Evolutionary conservation across 495 filamentous ascomycete species (phyloP).

Genomic region (Aspergillus wentii): DNA sequence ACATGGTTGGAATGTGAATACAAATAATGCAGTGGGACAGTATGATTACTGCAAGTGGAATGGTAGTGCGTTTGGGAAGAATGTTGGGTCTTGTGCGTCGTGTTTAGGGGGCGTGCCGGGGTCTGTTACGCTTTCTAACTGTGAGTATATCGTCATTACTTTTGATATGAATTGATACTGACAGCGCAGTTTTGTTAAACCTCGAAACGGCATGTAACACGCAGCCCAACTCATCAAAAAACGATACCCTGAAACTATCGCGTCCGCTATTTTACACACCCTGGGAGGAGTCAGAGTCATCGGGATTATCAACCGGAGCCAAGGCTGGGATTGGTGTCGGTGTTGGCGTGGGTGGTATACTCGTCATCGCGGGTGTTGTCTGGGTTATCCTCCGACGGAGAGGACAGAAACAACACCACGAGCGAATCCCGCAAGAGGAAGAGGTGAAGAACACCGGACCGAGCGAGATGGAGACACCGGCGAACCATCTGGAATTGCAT

Average conservation of each 20-base stretch:
- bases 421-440: too few species aligned
- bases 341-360: neutral
- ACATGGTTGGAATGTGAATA: neutral
- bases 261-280: neutral
- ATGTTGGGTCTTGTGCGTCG: neutral
- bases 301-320: neutral
- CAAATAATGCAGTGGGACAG: neutral
- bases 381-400: too few species aligned
- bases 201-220: neutral
- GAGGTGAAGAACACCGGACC: too few species aligned
- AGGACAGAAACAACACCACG: too few species aligned
- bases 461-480: too few species aligned
- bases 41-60: conserved; percentile 1
- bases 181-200: neutral
- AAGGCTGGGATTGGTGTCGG: conserved; percentile 2
- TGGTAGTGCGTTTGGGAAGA: neutral
- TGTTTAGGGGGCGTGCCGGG: neutral
- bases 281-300: neutral
- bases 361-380: neutral
- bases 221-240: neutral
- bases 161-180: too few species aligned
- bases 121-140: conserved; percentile 1
- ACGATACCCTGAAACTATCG: neutral
- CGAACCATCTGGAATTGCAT: too few species aligned
- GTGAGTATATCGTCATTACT: too few species aligned